A percentile compares a stretch with the other conserved stretches of the same genome.
Evolutionary conservation across 768 basidiomycete genomes (phyloP).

Genomic region (Mycena pura): DNA sequence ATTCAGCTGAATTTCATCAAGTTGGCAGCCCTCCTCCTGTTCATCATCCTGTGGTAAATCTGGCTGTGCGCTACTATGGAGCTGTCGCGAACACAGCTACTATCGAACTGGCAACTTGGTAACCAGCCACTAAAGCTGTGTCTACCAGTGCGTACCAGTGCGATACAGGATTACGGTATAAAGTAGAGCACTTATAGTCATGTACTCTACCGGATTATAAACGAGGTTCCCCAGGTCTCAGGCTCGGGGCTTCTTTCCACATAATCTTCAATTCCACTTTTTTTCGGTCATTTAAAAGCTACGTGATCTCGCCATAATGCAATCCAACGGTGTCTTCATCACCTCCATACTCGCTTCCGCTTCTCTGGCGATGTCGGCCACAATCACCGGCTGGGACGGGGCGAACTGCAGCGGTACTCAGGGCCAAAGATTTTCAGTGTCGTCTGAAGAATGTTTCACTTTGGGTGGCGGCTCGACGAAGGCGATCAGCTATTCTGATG

Average conservation of each 20-base stretch:
- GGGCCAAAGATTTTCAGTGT: background rate
- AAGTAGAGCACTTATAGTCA: too few relatives aligned
- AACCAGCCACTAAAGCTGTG: too few relatives aligned
- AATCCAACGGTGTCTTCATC: slow-evolving; percentile 24
- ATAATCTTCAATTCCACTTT: slow-evolving; percentile 1
- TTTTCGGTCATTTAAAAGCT: slow-evolving; percentile 23
- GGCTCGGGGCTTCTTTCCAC: background rate
- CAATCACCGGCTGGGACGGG: background rate
- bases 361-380: slow-evolving; percentile 3
- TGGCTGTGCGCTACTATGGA: too few relatives aligned
- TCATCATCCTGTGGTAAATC: too few relatives aligned
- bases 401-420: slow-evolving; percentile 8
- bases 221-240: too few relatives aligned
- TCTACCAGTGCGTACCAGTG: too few relatives aligned
- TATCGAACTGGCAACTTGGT: too few relatives aligned
- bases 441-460: background rate
- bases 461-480: background rate
- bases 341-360: background rate
- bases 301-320: slow-evolving; percentile 24
- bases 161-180: too few relatives aligned
- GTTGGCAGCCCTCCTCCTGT: too few relatives aligned
- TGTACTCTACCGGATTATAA: too few relatives aligned
- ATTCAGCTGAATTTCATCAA: too few relatives aligned
- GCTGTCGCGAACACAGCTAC: too few relatives aligned
- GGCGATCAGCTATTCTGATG: background rate